Evolutionary conservation across 1,139 yeast species (phyloP).

Genomic region (Pneumocystis oryctolagi): DNA sequence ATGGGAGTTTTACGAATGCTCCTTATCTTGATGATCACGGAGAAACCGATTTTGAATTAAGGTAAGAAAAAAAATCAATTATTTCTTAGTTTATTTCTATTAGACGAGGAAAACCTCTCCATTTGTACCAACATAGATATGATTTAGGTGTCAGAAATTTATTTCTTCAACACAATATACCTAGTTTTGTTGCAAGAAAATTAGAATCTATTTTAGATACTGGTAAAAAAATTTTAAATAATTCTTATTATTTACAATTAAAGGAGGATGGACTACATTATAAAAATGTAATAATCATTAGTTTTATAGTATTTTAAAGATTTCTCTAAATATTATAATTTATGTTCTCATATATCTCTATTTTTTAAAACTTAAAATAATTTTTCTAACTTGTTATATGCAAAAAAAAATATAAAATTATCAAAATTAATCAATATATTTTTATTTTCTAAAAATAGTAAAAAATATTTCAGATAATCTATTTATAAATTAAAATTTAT

Average conservation of each 20-base stretch:
- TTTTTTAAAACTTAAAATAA: no score
- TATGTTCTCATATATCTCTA: not conserved
- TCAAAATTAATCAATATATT: not conserved
- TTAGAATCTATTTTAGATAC: constrained; percentile 3
- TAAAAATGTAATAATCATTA: not conserved
- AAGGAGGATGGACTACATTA: not conserved
- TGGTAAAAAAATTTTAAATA: not conserved
- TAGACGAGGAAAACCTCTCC: constrained; percentile 60
- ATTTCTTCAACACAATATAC: constrained; percentile 70
- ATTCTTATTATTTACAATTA: not conserved
- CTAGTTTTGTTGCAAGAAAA: constrained; percentile 62
- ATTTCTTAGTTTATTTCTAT: not conserved
- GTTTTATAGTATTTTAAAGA: not conserved
- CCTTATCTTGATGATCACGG: constrained; percentile 85
- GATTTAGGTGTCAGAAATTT: constrained; percentile 49
- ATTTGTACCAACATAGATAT: constrained; percentile 48
- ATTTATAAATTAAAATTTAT: no score
- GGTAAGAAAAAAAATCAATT: constrained; percentile 12
- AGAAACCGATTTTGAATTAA: constrained; percentile 58
- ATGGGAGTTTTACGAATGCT: constrained; percentile 70
- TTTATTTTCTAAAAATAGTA: no score
- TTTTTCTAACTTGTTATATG: not conserved
- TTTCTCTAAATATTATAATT: not conserved
- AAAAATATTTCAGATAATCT: no score
- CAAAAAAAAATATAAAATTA: not conserved